phyloP scores from a whole-genome alignment of 805 yeast genomes.

The Cyberlindnera suaveolens region DNA sequence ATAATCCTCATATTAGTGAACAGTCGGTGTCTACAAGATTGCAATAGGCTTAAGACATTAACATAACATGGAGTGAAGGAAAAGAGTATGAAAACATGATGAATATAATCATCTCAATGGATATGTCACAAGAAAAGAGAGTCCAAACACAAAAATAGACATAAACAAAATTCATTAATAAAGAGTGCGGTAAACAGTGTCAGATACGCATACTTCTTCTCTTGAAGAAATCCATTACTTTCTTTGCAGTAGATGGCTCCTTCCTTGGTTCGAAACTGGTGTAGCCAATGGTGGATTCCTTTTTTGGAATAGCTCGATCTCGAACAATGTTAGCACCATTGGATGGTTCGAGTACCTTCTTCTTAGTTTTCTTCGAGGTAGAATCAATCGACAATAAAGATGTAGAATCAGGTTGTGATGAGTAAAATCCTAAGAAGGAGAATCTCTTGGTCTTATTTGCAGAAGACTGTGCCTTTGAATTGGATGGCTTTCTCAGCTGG shows the following conservation, averaged over 20 bases:
- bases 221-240: slow-evolving; percentile 73
- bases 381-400: slow-evolving; percentile 7
- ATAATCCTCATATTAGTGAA: too few relatives aligned
- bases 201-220: slow-evolving; percentile 44
- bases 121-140: too few relatives aligned
- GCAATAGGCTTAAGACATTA: too few relatives aligned
- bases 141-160: background rate
- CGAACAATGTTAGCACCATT: slow-evolving; percentile 16
- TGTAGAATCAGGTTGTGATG: slow-evolving; percentile 10
- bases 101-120: too few relatives aligned
- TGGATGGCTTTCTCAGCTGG: slow-evolving; percentile 8
- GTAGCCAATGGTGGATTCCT: slow-evolving; percentile 15
- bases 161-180: background rate
- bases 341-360: slow-evolving; percentile 22
- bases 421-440: slow-evolving; percentile 34
- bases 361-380: slow-evolving; percentile 8
- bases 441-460: slow-evolving; percentile 30
- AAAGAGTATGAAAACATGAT: too few relatives aligned
- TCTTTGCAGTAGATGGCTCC: slow-evolving; percentile 70
- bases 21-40: too few relatives aligned
- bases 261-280: slow-evolving; percentile 29
- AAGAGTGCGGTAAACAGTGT: background rate
- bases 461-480: slow-evolving; percentile 4
- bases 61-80: too few relatives aligned
- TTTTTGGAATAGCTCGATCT: slow-evolving; percentile 10